These are phyloP conservation scores for Gossypium turneri DNA, from an alignment of 345 rosid species.

Conservation along the genomic window DNA sequence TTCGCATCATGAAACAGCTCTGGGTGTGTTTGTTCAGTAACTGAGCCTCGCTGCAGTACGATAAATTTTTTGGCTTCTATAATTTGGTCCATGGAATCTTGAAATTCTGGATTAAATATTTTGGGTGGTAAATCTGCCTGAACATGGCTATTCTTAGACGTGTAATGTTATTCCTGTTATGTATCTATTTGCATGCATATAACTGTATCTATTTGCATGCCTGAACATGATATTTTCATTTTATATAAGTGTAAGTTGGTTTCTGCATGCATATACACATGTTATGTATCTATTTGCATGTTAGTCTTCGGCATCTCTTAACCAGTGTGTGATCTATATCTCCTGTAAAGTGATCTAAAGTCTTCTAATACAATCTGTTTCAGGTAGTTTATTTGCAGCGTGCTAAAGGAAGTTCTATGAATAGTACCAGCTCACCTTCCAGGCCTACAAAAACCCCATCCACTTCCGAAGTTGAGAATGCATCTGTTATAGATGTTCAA, in stretches of 20 bases:
- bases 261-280: background rate
- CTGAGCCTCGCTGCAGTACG: background rate
- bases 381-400: conserved; percentile 83
- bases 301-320: background rate
- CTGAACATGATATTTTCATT: background rate
- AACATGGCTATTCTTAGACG: background rate
- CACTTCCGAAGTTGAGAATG: conserved; percentile 40
- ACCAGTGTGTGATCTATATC: background rate
- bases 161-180: background rate
- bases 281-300: background rate
- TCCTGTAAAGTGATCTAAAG: background rate
- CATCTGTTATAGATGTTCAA: conserved; percentile 47
- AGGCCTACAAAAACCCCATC: conserved; percentile 44
- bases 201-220: too few relatives aligned
- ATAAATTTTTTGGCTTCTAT: background rate
- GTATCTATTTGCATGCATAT: too few relatives aligned
- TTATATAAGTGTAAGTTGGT: background rate
- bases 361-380: conserved; percentile 8
- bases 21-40: background rate
- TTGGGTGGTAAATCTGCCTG: background rate
- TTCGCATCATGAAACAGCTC: background rate
- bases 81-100: too few relatives aligned
- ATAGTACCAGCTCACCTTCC: conserved; percentile 32
- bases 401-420: conserved; percentile 46
- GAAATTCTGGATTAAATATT: background rate